Evolutionary conservation across 257 asterid species (phyloP).

Genomic region (Striga asiatica): DNA sequence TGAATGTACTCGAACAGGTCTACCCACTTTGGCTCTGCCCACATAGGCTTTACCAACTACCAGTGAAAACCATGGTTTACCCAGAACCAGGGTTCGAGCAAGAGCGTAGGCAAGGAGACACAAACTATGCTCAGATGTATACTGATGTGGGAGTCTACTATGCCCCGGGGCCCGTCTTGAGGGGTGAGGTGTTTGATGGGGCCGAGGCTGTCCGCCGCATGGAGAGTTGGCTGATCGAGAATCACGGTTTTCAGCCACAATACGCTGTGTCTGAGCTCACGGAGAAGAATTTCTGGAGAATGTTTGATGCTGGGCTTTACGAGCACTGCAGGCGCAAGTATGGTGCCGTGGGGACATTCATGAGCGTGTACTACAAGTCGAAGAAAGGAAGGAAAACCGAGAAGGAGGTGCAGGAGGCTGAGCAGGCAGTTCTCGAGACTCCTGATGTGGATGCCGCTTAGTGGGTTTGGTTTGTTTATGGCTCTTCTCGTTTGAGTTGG

Average conservation of each 20-base stretch:
- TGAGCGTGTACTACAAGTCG: constrained; percentile 87
- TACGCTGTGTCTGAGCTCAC: constrained; percentile 83
- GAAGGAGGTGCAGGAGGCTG: constrained; percentile 98
- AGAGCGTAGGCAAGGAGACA: constrained; percentile 78
- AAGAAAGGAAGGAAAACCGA: constrained; percentile 98
- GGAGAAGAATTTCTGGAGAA: constrained; percentile 94
- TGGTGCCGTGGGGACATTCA: constrained; percentile 81
- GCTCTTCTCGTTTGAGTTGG: constrained; percentile 9
- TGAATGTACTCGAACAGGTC: constrained; percentile 41
- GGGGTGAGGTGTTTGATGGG: constrained; percentile 93
- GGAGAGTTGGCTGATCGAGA: constrained; percentile 87
- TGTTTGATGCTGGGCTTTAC: constrained; percentile 86
- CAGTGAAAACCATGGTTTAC: constrained; percentile 71
- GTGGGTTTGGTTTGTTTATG: background rate
- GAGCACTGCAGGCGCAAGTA: constrained; percentile 80
- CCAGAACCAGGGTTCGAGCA: constrained; percentile 96
- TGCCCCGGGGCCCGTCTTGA: constrained; percentile 82
- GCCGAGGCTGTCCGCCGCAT: constrained; percentile 57
- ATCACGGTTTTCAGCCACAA: constrained; percentile 95
- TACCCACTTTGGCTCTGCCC: constrained; percentile 99
- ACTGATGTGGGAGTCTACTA: constrained; percentile 92
- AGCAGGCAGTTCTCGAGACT: constrained; percentile 65
- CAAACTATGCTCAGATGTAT: constrained; percentile 81
- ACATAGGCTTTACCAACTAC: constrained; percentile 74
- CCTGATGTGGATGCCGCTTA: constrained; percentile 57